Evolutionary conservation across 2,329 filamentous ascomycete genomes (phyloP).

Genomic region (Arthroderma uncinatum): DNA sequence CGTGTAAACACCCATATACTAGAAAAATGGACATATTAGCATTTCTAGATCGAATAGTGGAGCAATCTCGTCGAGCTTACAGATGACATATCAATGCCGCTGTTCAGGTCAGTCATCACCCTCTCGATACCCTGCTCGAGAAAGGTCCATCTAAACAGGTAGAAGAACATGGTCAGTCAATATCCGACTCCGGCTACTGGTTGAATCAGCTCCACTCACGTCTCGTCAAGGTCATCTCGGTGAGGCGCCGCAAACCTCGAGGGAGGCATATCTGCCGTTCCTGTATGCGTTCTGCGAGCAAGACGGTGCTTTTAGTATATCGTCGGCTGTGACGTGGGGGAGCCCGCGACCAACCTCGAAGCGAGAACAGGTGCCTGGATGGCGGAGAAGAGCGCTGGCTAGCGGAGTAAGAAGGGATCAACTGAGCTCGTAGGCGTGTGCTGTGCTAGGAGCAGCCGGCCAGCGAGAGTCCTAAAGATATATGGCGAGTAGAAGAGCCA

Average conservation of each 20-base stretch:
- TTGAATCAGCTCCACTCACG: conserved; percentile 38
- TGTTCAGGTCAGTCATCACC: conserved; percentile 86
- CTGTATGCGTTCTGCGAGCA: not conserved
- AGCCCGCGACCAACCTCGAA: not conserved
- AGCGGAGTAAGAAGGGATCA: no score
- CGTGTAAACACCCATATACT: conserved; percentile 98
- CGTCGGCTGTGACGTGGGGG: not conserved
- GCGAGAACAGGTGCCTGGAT: no score
- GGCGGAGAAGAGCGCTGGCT: no score
- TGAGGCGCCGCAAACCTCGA: conserved; percentile 31
- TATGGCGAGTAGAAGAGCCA: no score
- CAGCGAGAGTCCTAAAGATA: no score
- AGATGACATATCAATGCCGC: conserved; percentile 86
- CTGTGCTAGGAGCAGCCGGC: no score
- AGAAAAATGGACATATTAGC: conserved; percentile 13
- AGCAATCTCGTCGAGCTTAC: conserved; percentile 36
- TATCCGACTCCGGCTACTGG: not conserved
- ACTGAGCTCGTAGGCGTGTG: no score
- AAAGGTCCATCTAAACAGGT: conserved; percentile 63
- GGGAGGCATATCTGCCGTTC: conserved; percentile 21
- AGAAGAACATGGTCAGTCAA: not conserved
- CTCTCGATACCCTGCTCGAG: conserved; percentile 77
- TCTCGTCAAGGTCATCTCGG: conserved; percentile 50
- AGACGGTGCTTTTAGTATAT: not conserved
- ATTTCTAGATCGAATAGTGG: not conserved